phyloP scores from a whole-genome alignment of 176 grass and related monocot genomes.

The Rhipidocladum racemiflorum region DNA sequence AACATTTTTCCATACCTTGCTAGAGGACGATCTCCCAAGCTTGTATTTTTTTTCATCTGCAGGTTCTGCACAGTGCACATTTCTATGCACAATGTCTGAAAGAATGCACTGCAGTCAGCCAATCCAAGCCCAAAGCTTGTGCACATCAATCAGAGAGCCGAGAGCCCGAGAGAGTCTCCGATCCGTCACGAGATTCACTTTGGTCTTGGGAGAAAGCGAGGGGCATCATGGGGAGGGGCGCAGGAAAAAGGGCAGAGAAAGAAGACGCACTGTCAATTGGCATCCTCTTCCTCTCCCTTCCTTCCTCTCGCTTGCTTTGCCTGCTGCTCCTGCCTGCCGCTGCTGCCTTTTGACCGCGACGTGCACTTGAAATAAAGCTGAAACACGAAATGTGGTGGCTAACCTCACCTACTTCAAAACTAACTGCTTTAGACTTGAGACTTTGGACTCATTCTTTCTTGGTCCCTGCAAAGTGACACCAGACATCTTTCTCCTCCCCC shows the following conservation, averaged over 20 bases:
- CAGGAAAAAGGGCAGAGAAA: background rate
- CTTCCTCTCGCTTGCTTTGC: background rate
- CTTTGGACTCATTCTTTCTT: background rate
- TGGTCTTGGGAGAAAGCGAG: background rate
- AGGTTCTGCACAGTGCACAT: background rate
- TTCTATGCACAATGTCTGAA: background rate
- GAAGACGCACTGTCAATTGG: background rate
- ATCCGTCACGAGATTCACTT: background rate
- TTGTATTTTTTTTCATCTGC: background rate
- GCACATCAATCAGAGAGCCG: background rate
- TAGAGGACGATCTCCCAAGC: background rate
- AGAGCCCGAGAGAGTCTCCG: background rate
- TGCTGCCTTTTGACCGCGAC: conserved; percentile 44
- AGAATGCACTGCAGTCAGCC: background rate
- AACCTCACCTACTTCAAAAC: conserved; percentile 28
- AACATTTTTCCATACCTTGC: background rate
- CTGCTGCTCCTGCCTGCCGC: background rate
- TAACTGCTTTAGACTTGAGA: background rate
- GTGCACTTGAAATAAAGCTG: conserved; percentile 46
- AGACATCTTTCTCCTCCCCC: background rate
- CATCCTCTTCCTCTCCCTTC: background rate
- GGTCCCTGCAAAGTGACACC: background rate
- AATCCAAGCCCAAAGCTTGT: background rate
- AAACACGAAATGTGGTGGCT: conserved; percentile 34
- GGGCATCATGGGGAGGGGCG: conserved; percentile 13